These are phyloP conservation scores for Aureobasidium leucospermi DNA, from an alignment of 2,329 filamentous ascomycete genomes.

Conservation along the genomic window DNA sequence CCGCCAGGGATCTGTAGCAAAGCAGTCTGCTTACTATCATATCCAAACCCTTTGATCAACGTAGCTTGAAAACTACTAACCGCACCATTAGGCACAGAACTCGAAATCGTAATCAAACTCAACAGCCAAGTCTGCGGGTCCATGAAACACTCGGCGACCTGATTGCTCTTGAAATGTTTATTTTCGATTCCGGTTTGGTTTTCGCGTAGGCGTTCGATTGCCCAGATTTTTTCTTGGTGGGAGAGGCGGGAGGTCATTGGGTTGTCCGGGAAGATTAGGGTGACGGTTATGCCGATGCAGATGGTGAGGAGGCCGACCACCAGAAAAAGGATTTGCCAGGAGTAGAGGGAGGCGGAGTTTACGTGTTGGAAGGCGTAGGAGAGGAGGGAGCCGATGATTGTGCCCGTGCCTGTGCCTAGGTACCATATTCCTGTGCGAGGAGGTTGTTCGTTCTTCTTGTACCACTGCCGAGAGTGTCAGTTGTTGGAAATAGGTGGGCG, in stretches of 20 bases:
- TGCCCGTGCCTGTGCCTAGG: constrained; percentile 52
- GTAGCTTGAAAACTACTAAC: constrained; percentile 31
- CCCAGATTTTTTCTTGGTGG: constrained; percentile 25
- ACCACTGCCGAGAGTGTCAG: constrained; percentile 17
- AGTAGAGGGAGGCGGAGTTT: constrained; percentile 28
- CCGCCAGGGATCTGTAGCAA: constrained; percentile 52
- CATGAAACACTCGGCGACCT: constrained; percentile 39
- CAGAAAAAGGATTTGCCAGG: constrained; percentile 49
- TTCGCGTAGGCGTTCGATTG: constrained; percentile 35
- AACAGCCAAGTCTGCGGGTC: constrained; percentile 40
- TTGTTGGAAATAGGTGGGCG: too few relatives aligned
- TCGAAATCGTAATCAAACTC: constrained; percentile 29
- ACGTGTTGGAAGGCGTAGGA: constrained; percentile 51
- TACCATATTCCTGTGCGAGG: constrained; percentile 61
- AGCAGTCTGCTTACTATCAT: constrained; percentile 23
- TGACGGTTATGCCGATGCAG: constrained; percentile 27
- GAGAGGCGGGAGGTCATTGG: constrained; percentile 24
- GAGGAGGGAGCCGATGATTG: constrained; percentile 48
- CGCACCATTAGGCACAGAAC: constrained; percentile 35
- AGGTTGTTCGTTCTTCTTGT: constrained; percentile 46
- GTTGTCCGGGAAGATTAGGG: constrained; percentile 25
- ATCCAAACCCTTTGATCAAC: constrained; percentile 27
- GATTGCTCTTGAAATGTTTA: constrained; percentile 41
- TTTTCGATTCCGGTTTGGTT: constrained; percentile 47
- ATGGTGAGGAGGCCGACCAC: constrained; percentile 39